Evolutionary conservation across 164 flowering plant species (phyloP), one percentile per base, ranked within the genome.

Genomic region (Dillenia turbinata): DNA sequence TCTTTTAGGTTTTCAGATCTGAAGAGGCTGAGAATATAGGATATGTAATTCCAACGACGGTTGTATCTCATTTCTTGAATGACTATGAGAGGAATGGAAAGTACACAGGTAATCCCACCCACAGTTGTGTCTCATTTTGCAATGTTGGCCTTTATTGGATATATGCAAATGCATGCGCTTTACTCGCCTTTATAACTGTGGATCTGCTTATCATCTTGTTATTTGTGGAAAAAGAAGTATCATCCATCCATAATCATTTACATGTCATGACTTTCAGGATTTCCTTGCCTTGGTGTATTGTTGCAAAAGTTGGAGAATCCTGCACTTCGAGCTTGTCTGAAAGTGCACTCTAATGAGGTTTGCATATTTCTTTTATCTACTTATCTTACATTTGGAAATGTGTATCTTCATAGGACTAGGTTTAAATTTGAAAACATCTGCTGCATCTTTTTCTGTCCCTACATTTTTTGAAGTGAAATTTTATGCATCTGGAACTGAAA

Each of bases 281-380:
- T 91, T 63, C 97, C 99, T 61, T 85, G 81, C 72, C 95, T 94
- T 72, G 99, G 99, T 33, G 92, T 94, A 17, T 66, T 94, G 80
- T 73, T 94, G 75, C 99, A 94, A 63, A 91, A 91, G 77, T 72
- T 94, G 79, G 99, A 91, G 84, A 94, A 94, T 85, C 99, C 99
- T 64, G 99, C 93, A 48, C 66, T 94, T 50, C 95, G 99, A 73
- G 77, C 79, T 56, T 91, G 90, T 79, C 75, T 94, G 63, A 88
- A 87, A 77, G 97, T 91, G 47, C 78, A 76, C 51, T 79, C 94
- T 47, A 86, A 83, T 71, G 97, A 94, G 99, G 97, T 93, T 55
- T 19, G 16, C 49, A 63, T 70, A 33, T 40, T 50, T 59, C 44
- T 61, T 65, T 43, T 52, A 15, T n/a, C 22, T 52, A 0, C 22